Evolutionary conservation across 129 eudicot species (phyloP).

Genomic region (Oenanthe sinensis): DNA sequence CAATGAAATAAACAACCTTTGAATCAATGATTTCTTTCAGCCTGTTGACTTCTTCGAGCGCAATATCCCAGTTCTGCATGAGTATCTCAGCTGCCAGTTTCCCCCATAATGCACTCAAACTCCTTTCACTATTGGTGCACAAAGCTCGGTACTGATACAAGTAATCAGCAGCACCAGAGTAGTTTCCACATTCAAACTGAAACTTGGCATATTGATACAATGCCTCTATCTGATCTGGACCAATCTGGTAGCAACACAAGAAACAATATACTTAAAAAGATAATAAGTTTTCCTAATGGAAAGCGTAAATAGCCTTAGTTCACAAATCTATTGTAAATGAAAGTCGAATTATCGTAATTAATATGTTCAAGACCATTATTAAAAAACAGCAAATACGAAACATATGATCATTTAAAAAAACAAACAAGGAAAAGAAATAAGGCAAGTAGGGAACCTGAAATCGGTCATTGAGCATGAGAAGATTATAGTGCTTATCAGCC

Average conservation of each 20-base stretch:
- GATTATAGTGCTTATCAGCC: slow-evolving; percentile 84
- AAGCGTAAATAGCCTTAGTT: neutral
- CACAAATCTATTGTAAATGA: neutral
- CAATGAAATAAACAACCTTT: slow-evolving; percentile 34
- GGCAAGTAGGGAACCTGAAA: slow-evolving; percentile 44
- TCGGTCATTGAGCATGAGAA: slow-evolving; percentile 86
- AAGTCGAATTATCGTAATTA: neutral
- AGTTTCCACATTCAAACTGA: slow-evolving; percentile 97
- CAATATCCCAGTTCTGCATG: slow-evolving; percentile 98
- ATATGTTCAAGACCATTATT: neutral
- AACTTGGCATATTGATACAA: slow-evolving; percentile 93
- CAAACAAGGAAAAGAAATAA: neutral
- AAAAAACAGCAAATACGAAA: no score
- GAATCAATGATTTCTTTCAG: slow-evolving; percentile 91
- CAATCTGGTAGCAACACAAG: slow-evolving; percentile 51
- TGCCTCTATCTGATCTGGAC: slow-evolving; percentile 97
- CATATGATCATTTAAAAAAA: neutral
- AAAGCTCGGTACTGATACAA: slow-evolving; percentile 77
- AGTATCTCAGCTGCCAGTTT: slow-evolving; percentile 93
- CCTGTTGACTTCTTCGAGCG: slow-evolving; percentile 81
- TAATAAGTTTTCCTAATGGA: neutral
- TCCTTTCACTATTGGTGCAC: slow-evolving; percentile 83
- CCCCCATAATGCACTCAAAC: slow-evolving; percentile 94
- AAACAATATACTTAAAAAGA: neutral
- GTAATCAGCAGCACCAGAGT: slow-evolving; percentile 99